Base-by-base conservation (phyloP, 768 basidiomycete species). In the Termitomyces sp. region DNA sequence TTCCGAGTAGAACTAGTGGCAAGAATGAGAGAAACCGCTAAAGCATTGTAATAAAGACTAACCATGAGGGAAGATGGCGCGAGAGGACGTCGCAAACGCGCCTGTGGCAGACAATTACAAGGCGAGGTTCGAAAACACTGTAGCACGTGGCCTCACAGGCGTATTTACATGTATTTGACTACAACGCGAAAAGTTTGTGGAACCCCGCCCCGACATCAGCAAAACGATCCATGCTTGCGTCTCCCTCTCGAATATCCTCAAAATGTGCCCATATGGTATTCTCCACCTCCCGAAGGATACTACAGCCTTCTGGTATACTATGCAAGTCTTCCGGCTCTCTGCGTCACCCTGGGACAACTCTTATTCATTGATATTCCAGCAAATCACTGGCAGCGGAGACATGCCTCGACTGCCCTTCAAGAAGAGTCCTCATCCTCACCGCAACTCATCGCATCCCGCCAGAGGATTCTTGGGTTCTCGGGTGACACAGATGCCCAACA, bases 1-100 rank as follows among this genome's bases (percentile, higher is more conserved):
- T 68, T 97, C 93, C 48, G 93, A 93, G 68, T 92, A 95, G 70
- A 94, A 94, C 91, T 91, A 54, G 35, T 14, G 30, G 14, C 21
- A 14, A 30, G 9, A 12, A 51, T 65, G 34, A 67, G 64, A 12
- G 57, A n/a, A 34, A 21, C 30, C 34, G 32, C 47, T 24, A 26
- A 38, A 44, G 5, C 24, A 32, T 22, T 22, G 49, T 24, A 40
- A 8, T 15, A 51, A 26, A 38, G n/a, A 42, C 50, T 51, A 57
- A 72, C 69, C 68, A 73, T 72, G 61, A 61, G 63, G 44, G 51
- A 44, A 57, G 54, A 62, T 40, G 37, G 37, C 49, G 49, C 37
- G 49, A 46, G 51, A 41, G 51, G 56, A 55, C 56, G 52, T 60
- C 64, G 57, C 58, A 58, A 62, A 62, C 65, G 63, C 66, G 64